Conservation (phyloP, 805 yeast species). For the Wickerhamomyces mucosus region DNA sequence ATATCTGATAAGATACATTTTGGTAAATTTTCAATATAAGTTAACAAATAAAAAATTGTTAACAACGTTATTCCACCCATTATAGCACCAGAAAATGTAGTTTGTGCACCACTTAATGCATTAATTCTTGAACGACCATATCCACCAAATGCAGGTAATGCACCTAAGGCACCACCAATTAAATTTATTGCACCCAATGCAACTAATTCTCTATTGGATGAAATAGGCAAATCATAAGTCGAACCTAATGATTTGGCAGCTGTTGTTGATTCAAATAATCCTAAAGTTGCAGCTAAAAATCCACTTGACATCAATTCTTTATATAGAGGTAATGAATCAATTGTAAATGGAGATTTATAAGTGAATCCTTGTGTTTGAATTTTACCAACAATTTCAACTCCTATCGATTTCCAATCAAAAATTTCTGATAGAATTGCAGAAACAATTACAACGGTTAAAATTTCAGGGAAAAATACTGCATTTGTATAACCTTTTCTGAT, state of each 20-base stretch:
- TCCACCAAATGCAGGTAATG: slow-evolving; percentile 91
- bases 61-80: slow-evolving; percentile 71
- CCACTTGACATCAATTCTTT: slow-evolving; percentile 56
- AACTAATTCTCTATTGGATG: slow-evolving; percentile 83
- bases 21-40: slow-evolving; percentile 65
- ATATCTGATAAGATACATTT: slow-evolving; percentile 71
- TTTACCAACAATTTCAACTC: slow-evolving; percentile 63
- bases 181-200: slow-evolving; percentile 74
- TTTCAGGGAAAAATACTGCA: slow-evolving; percentile 74
- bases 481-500: slow-evolving; percentile 23
- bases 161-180: slow-evolving; percentile 44
- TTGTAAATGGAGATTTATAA: slow-evolving; percentile 51
- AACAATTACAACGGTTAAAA: slow-evolving; percentile 56
- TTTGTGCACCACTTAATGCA: slow-evolving; percentile 77
- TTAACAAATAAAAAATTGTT: slow-evolving; percentile 51
- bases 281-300: slow-evolving; percentile 72
- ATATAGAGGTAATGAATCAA: slow-evolving; percentile 35
- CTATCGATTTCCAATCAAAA: slow-evolving; percentile 41
- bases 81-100: slow-evolving; percentile 74
- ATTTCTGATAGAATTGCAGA: slow-evolving; percentile 45
- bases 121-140: slow-evolving; percentile 90
- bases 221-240: slow-evolving; percentile 57
- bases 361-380: slow-evolving; percentile 42
- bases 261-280: slow-evolving; percentile 88
- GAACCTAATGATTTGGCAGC: slow-evolving; percentile 84